Evolutionary conservation across 352 stramenopile species (phyloP).

Genomic region (Globisporangium iwayamae): DNA sequence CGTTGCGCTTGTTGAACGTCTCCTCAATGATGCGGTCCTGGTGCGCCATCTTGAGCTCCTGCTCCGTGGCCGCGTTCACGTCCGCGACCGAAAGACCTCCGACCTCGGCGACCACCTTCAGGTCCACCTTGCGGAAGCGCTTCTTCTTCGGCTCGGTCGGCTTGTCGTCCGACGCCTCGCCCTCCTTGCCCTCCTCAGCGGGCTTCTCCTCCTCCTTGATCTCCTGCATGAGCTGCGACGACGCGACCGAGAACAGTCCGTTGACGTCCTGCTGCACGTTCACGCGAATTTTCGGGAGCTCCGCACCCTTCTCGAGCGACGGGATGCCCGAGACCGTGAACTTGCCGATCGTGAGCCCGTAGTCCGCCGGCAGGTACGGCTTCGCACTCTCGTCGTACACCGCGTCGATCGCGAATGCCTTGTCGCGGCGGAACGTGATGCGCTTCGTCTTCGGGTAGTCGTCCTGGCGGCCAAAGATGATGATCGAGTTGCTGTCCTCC

Average conservation of each 20-base stretch:
- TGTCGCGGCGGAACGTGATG: slow-evolving; percentile 92
- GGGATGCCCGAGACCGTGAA: slow-evolving; percentile 92
- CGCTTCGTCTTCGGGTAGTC: slow-evolving; percentile 97
- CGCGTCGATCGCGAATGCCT: slow-evolving; percentile 92
- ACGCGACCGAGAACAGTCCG: slow-evolving; percentile 93
- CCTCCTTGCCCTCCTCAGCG: slow-evolving; percentile 59
- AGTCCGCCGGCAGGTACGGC: slow-evolving; percentile 62
- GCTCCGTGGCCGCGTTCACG: slow-evolving; percentile 70
- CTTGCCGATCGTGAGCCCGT: slow-evolving; percentile 82
- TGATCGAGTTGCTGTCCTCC: slow-evolving; percentile 80
- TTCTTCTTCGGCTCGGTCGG: slow-evolving; percentile 90
- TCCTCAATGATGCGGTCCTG: slow-evolving; percentile 95
- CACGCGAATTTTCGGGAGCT: slow-evolving; percentile 93
- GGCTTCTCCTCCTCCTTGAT: slow-evolving; percentile 87
- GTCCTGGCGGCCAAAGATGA: slow-evolving; percentile 95
- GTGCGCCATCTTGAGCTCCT: slow-evolving; percentile 95
- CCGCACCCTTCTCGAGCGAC: slow-evolving; percentile 52
- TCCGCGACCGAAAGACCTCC: slow-evolving; percentile 54
- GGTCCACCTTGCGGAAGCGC: slow-evolving; percentile 91
- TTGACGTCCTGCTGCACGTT: slow-evolving; percentile 98
- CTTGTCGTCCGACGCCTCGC: slow-evolving; percentile 69
- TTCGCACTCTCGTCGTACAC: slow-evolving; percentile 85
- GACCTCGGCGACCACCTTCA: slow-evolving; percentile 68
- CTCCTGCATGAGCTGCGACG: slow-evolving; percentile 97
- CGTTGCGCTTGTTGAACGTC: slow-evolving; percentile 98